Conservation (phyloP, 768 basidiomycete genomes). For the Agaricus blazei region DNA sequence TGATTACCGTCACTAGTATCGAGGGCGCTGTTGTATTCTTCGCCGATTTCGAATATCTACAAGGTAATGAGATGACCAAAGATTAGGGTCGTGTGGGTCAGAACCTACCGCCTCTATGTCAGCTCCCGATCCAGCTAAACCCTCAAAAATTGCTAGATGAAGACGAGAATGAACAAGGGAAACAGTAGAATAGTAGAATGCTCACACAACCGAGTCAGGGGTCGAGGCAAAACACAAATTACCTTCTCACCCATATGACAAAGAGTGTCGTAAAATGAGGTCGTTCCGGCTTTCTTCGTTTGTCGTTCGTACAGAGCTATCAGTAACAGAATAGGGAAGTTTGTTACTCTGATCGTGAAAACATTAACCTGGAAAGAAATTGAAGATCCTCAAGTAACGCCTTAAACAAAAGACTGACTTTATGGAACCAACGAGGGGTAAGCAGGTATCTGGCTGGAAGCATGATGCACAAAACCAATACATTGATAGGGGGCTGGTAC, state of each 20-base stretch:
- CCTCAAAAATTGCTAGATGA: conserved; percentile 70
- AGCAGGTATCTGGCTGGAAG: conserved; percentile 82
- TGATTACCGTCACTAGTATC: conserved; percentile 39
- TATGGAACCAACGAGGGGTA: conserved; percentile 97
- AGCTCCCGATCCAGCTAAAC: conserved; percentile 61
- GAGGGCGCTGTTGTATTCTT: conserved; percentile 57
- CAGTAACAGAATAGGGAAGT: conserved; percentile 74
- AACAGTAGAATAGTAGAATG: conserved; percentile 9
- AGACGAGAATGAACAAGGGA: background rate
- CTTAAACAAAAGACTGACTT: conserved; percentile 39
- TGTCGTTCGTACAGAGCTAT: conserved; percentile 89
- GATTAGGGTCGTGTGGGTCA: background rate
- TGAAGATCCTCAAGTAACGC: conserved; percentile 13
- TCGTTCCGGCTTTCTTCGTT: conserved; percentile 60
- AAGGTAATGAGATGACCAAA: background rate
- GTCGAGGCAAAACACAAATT: conserved; percentile 72
- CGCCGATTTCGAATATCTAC: conserved; percentile 78
- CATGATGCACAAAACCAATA: conserved; percentile 83
- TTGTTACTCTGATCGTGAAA: conserved; percentile 80
- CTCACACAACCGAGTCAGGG: conserved; percentile 70
- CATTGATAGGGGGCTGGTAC: conserved; percentile 91
- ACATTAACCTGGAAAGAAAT: conserved; percentile 62
- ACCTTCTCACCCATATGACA: conserved; percentile 60
- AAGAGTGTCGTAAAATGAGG: conserved; percentile 70
- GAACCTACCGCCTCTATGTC: conserved; percentile 69